Base-by-base conservation (phyloP, 139 green algal species). In the Chlamydomonas incerta region DNA sequence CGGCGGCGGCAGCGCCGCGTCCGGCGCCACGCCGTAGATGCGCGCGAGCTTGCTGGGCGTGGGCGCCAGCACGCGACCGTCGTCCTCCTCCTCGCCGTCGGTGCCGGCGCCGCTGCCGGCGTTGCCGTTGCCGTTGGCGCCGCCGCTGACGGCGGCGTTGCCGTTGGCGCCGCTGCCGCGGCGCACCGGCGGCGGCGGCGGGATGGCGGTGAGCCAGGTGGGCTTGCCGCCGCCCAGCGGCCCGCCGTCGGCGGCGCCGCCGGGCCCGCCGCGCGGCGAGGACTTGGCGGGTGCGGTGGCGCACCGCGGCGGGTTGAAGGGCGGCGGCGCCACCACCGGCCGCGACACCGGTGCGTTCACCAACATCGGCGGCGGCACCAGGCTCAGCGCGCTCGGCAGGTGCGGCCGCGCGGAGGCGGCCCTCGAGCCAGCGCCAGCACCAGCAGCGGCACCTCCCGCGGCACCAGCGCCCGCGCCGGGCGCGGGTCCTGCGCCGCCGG, bases 191-290 rank as follows among this genome's bases (percentile, higher is more conserved):
- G 35, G 37, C 75, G 75, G 62, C 62, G 75, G 75, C 62, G 75
- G 75, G 1, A 37, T 20, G 2, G 75, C 75, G 60, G 75, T 83
- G 37, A 83, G 75, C 35, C 31, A 21, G 41, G 75, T 73, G 21
- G 75, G 21, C 74, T 82, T 82, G 74, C 34, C 74, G 74, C 74
- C 55, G 35, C 73, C 74, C 57, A 71, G 74, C 35, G 74, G 74
- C 33, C 57, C 35, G 33, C 34, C 34, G 34, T 10, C 26, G 34
- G 28, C 24, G n/a, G 11, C n/a, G 72, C 50, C 4, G 47, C 28
- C 20, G 50, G 47, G 8, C 29, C 55, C 33, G 73, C 55, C 37
- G 70, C 70, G 33, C 28, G 68, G 33, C 26, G 34, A 33, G 28
- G 58, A 9, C 3, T 35, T 62, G 28, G 37, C 21, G 18, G 79